Evolutionary conservation across 495 filamentous ascomycete genomes (phyloP).

Genomic region (Neurospora sp.): DNA sequence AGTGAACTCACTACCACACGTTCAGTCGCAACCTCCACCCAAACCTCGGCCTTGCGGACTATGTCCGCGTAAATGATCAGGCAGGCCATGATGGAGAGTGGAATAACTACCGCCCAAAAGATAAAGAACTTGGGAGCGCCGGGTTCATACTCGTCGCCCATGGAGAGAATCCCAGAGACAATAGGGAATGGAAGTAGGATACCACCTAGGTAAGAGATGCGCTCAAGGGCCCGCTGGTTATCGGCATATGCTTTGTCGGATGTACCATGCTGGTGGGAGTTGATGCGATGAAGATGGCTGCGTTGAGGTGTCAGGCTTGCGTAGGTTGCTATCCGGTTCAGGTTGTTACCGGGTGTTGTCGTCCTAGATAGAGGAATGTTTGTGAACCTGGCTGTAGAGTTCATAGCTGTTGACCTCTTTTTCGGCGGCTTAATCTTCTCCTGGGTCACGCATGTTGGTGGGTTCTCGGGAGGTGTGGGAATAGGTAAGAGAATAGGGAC

Average conservation of each 20-base stretch:
- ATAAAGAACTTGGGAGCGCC: conserved; percentile 26
- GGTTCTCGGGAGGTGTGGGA: background rate
- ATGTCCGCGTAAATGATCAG: conserved; percentile 34
- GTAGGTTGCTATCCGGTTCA: background rate
- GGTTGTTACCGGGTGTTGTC: background rate
- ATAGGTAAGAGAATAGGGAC: background rate
- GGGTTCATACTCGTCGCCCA: conserved; percentile 30
- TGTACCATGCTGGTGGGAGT: background rate
- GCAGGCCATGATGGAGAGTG: conserved; percentile 23
- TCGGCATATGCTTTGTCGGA: conserved; percentile 9
- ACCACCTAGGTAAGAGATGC: conserved; percentile 33
- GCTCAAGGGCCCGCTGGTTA: conserved; percentile 29
- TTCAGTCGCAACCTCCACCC: conserved; percentile 29
- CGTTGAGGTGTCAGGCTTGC: background rate
- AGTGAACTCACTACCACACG: conserved; percentile 3
- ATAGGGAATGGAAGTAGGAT: conserved; percentile 32
- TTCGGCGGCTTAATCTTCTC: background rate
- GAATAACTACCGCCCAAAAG: conserved; percentile 29
- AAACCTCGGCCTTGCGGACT: conserved; percentile 34
- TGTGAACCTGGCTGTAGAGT: background rate
- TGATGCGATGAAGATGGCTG: conserved; percentile 1
- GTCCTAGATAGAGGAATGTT: background rate
- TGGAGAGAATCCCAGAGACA: conserved; percentile 31
- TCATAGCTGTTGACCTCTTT: background rate
- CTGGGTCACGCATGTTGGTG: background rate